Percentiles rank a stretch among this genome's conserved stretches.
Conservation (phyloP, 176 grass and related monocot genomes). For the Zea luxurians region DNA sequence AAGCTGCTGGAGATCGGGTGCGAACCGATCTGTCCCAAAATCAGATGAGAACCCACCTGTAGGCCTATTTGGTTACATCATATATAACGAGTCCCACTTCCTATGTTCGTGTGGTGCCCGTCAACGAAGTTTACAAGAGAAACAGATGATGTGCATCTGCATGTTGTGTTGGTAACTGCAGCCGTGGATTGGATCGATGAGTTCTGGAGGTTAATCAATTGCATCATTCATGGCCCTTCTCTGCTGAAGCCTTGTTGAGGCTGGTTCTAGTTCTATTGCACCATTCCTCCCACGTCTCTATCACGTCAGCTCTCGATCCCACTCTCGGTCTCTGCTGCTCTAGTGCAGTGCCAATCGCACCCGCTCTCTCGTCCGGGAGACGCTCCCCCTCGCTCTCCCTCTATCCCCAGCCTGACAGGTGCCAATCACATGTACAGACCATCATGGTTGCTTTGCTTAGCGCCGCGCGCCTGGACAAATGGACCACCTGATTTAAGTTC, state of each 20-base stretch:
- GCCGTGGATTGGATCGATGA: background rate
- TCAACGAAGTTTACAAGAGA: too few species aligned
- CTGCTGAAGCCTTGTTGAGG: background rate
- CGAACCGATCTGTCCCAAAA: background rate
- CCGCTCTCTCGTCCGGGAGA: too few species aligned
- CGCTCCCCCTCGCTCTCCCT: too few species aligned
- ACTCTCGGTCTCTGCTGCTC: too few species aligned
- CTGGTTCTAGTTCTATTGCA: too few species aligned
- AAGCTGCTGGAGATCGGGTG: background rate
- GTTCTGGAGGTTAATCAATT: background rate
- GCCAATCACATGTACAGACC: slow-evolving; percentile 17
- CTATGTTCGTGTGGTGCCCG: too few species aligned
- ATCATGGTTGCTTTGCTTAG: slow-evolving; percentile 14
- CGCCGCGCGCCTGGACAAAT: background rate
- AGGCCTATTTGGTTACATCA: background rate
- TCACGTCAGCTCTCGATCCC: too few species aligned
- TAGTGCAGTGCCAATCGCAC: too few species aligned
- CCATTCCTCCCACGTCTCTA: too few species aligned
- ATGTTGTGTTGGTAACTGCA: too few species aligned
- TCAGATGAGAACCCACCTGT: slow-evolving; percentile 25
- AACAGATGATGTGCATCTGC: too few species aligned
- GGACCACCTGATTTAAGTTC: slow-evolving; percentile 28
- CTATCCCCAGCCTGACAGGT: background rate
- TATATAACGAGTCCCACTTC: too few species aligned
- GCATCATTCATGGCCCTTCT: slow-evolving; percentile 2